A percentile compares a stretch with the other conserved stretches of the same genome.
Evolutionary conservation across 345 rosid genomes (phyloP).

Genomic region (Salix koriyanagi): DNA sequence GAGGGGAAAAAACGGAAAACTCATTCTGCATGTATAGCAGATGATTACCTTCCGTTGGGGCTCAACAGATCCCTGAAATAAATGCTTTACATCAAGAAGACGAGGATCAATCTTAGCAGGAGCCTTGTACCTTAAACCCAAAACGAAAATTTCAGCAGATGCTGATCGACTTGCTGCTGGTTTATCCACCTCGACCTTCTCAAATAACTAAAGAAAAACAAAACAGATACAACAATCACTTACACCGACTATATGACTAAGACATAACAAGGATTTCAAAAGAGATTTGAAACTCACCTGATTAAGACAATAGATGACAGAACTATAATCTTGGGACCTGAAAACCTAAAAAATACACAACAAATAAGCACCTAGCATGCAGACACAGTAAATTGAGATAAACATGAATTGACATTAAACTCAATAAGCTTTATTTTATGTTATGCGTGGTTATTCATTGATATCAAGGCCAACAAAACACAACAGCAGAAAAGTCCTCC

Average conservation of each 20-base stretch:
- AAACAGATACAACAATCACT: background rate
- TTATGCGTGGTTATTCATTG: background rate
- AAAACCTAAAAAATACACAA: conserved; percentile 49
- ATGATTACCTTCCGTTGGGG: conserved; percentile 54
- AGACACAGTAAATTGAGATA: background rate
- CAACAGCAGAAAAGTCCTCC: background rate
- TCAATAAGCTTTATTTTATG: no score
- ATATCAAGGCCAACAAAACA: background rate
- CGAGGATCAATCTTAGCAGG: conserved; percentile 90
- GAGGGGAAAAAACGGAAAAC: background rate
- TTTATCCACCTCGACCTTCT: conserved; percentile 87
- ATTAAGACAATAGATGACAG: conserved; percentile 69
- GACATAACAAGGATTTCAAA: background rate
- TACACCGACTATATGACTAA: background rate
- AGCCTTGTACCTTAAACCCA: conserved; percentile 83
- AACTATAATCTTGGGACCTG: conserved; percentile 88
- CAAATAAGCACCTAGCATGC: background rate
- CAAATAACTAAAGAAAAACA: conserved; percentile 59
- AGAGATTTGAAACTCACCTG: conserved; percentile 39
- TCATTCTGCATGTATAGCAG: background rate
- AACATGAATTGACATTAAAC: background rate
- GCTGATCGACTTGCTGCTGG: conserved; percentile 90
- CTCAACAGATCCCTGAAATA: conserved; percentile 70
- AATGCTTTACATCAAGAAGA: conserved; percentile 72
- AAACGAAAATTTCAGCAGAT: conserved; percentile 85